A percentile compares a stretch with the other conserved stretches of the same genome.
These are phyloP conservation scores for Neobulgaria alba DNA, from an alignment of 2,329 filamentous ascomycete species.

Conservation along the genomic window DNA sequence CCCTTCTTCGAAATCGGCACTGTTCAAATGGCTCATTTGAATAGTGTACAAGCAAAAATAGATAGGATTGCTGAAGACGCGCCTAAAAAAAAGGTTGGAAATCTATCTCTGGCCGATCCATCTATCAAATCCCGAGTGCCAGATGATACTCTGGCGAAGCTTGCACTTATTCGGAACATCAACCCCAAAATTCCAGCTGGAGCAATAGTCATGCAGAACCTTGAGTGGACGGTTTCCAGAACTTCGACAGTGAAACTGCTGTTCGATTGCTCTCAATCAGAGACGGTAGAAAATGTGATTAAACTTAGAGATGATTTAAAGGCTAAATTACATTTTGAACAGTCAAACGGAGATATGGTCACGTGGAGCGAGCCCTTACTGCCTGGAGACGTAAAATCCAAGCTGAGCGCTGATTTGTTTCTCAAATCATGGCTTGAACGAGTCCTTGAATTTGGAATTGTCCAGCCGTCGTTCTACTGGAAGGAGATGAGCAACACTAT, in stretches of 20 bases:
- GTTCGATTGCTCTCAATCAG: neutral
- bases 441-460: neutral
- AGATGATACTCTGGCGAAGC: neutral
- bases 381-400: neutral
- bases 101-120: no score
- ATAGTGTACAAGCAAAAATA: no score
- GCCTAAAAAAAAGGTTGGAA: no score
- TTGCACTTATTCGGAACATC: neutral
- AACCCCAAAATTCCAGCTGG: neutral
- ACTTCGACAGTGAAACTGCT: neutral
- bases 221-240: neutral
- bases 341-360: constrained; percentile 4
- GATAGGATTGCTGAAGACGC: no score
- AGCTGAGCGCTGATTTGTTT: constrained; percentile 3
- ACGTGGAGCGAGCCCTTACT: constrained; percentile 5
- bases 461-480: constrained; percentile 4
- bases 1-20: no score
- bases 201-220: neutral
- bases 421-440: constrained; percentile 5
- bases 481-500: constrained; percentile 3
- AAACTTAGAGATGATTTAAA: neutral
- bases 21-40: no score
- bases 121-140: no score
- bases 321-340: neutral
- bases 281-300: neutral